Evolutionary conservation across 1,139 yeast species (phyloP), one percentile per base, ranked within the genome.

Genomic region (Petasospora fabianii): DNA sequence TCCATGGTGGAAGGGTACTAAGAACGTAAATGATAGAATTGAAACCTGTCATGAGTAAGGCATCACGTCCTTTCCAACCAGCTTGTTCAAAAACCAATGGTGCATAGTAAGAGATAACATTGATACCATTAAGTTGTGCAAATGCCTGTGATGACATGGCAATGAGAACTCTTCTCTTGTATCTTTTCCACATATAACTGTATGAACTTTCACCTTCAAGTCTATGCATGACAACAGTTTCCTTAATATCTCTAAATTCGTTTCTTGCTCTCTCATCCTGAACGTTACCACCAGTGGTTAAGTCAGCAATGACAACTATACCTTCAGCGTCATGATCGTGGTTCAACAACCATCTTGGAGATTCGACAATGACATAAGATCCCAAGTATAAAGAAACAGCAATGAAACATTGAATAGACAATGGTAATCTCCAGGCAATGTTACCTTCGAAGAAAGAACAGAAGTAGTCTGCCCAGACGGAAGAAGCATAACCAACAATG

Each of bases 1-100:
- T 81, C 96, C 97, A 88, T 0, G 97, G 96, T 3, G 95, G 92
- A 27, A 90, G 66, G 0, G 96, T 86, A 32, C 90, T 75, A 7
- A 72, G 52, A 12, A 87, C 73, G 60, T 88, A 90, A 32, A 88
- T 73, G 15, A 88, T 55, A 4, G 88, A 77, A 59, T 88, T 90
- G 49, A 85, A 71, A n/a, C 97, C 97, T 0, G 97, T 86, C 95
- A 88, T 86, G 45, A 87, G 72, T 46, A 88, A 77, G 3, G 97
- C 96, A 51, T 78, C 77, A 47, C 95, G 69, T 19, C 96, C 97
- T 12, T 74, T 64, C 96, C 96, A 88, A 19, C 97, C 97, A 3
- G 97, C 97, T 55, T 85, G 85, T 60, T 87, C 96, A 61, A 88
- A 90, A 34, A 88, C 94, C 64, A 88, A 69, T 1, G 97, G 96